Evolutionary conservation across 1,284 basidiomycete genomes (phyloP).

Genomic region (Termitomyces sp.): DNA sequence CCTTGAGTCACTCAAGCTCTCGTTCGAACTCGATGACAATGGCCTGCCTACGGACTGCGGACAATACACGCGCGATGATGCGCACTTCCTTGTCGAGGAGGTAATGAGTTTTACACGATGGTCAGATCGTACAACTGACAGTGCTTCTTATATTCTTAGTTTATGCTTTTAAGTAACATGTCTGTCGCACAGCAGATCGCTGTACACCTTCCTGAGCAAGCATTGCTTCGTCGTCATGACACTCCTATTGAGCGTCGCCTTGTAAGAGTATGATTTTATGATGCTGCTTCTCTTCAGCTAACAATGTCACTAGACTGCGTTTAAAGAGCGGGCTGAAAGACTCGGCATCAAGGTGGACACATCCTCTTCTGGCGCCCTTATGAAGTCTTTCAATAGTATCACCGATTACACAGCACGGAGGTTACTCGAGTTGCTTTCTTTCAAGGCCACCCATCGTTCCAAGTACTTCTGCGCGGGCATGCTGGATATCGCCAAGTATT

Average conservation of each 20-base stretch:
- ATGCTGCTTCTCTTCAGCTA: not conserved
- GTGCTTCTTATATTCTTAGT: slow-evolving; percentile 40
- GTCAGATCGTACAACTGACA: not conserved
- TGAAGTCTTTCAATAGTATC: slow-evolving; percentile 77
- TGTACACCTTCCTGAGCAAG: slow-evolving; percentile 90
- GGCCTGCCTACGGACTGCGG: slow-evolving; percentile 83
- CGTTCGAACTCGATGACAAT: slow-evolving; percentile 78
- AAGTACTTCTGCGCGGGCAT: slow-evolving; percentile 99
- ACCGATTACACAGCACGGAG: slow-evolving; percentile 67
- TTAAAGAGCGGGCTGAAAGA: slow-evolving; percentile 74
- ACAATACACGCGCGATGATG: slow-evolving; percentile 61
- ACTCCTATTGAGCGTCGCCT: slow-evolving; percentile 87
- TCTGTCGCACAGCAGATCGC: slow-evolving; percentile 92
- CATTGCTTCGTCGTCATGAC: slow-evolving; percentile 92
- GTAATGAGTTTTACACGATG: slow-evolving; percentile 32
- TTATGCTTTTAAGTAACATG: slow-evolving; percentile 91
- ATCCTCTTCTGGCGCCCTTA: slow-evolving; percentile 76
- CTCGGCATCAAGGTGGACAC: slow-evolving; percentile 84
- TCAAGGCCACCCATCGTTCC: slow-evolving; percentile 87
- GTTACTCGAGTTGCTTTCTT: slow-evolving; percentile 76
- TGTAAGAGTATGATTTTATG: slow-evolving; percentile 33
- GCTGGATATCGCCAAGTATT: slow-evolving; percentile 98
- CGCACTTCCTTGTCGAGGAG: slow-evolving; percentile 87
- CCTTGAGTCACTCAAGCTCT: slow-evolving; percentile 68
- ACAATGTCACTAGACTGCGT: slow-evolving; percentile 52